These are phyloP conservation scores for Corymbia calophylla DNA, from an alignment of 441 rosid species.

Conservation along the genomic window DNA sequence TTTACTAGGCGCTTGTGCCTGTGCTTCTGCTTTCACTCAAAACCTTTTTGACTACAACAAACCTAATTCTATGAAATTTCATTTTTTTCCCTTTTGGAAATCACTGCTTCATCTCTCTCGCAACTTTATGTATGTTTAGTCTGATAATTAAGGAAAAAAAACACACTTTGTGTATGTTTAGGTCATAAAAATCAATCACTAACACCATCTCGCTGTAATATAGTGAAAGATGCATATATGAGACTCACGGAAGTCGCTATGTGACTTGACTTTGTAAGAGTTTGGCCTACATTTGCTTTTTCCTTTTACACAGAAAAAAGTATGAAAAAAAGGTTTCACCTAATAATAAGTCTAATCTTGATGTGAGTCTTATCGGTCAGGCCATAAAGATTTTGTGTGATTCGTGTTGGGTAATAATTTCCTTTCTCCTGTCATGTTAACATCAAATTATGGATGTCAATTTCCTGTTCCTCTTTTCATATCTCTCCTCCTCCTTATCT, in stretches of 20 bases:
- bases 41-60: background rate
- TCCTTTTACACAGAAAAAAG: background rate
- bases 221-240: background rate
- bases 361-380: background rate
- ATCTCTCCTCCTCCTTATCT: background rate
- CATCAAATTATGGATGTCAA: background rate
- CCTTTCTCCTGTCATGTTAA: background rate
- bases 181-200: background rate
- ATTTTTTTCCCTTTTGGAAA: background rate
- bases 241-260: background rate
- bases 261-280: background rate
- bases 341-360: background rate
- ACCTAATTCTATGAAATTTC: background rate
- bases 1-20: background rate
- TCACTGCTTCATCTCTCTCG: background rate
- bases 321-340: background rate
- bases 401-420: background rate
- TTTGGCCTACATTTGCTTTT: background rate
- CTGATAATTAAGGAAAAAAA: background rate
- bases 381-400: background rate
- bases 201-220: background rate
- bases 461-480: background rate
- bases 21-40: background rate
- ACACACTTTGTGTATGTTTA: background rate
- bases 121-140: background rate